phyloP scores from a whole-genome alignment of 75 land plant genomes.

The Pinus albicaulis region DNA sequence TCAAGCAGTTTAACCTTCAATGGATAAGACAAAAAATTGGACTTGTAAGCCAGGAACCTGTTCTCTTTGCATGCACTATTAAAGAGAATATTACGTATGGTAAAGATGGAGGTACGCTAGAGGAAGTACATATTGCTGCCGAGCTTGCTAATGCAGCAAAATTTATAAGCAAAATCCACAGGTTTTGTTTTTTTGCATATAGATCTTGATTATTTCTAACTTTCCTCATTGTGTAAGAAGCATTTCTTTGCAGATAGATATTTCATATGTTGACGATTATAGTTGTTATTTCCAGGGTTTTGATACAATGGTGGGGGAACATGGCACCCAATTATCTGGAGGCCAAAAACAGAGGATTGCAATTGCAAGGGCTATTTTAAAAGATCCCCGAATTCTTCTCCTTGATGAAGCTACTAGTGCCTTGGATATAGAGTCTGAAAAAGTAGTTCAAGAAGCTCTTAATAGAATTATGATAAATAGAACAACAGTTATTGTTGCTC shows the following conservation, averaged over 20 bases:
- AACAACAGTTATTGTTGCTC: constrained; percentile 84
- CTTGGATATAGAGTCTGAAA: constrained; percentile 74
- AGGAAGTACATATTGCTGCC: constrained; percentile 19
- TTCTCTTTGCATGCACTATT: constrained; percentile 18
- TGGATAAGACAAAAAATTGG: constrained; percentile 85
- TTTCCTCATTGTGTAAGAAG: no score
- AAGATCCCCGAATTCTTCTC: constrained; percentile 71
- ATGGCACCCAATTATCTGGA: constrained; percentile 84
- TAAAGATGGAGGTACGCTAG: constrained; percentile 22
- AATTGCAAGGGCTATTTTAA: constrained; percentile 77
- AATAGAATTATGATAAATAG: constrained; percentile 49
- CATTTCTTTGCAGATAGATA: neutral
- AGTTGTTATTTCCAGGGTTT: constrained; percentile 50
- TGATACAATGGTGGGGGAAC: constrained; percentile 78
- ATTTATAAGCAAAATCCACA: constrained; percentile 29
- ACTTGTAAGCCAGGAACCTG: constrained; percentile 34
- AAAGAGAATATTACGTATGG: constrained; percentile 23
- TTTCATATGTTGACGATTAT: neutral
- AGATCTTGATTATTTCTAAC: no score
- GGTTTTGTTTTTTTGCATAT: constrained; percentile 4
- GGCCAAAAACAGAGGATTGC: constrained; percentile 92
- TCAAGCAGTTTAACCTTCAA: constrained; percentile 72
- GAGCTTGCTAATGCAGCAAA: constrained; percentile 27
- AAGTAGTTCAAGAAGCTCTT: constrained; percentile 77
- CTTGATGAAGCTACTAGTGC: constrained; percentile 94